Percentiles rank a stretch among this genome's conserved stretches.
Evolutionary conservation across 2,329 filamentous ascomycete species (phyloP).

Genomic region (Nigrograna mackinnonii): DNA sequence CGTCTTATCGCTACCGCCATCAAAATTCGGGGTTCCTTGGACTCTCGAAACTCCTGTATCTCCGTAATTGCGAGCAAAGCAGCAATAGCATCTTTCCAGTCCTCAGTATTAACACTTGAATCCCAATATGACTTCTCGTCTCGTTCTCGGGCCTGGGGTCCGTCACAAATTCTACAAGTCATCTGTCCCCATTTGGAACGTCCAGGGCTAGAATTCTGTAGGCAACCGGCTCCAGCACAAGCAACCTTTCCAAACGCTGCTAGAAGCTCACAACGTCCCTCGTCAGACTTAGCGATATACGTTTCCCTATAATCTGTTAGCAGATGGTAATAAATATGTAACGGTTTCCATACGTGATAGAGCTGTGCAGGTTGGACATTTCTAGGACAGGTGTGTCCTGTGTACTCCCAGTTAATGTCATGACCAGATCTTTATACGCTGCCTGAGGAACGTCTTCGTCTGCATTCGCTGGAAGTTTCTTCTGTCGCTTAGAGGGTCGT

Average conservation of each 20-base stretch:
- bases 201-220: conserved; percentile 9
- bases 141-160: conserved; percentile 1
- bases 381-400: conserved; percentile 22
- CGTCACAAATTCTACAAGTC: conserved; percentile 31
- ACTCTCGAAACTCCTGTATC: conserved; percentile 30
- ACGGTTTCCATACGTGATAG: conserved; percentile 24
- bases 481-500: conserved; percentile 34
- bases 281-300: conserved; percentile 21
- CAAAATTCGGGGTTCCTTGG: conserved; percentile 29
- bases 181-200: conserved; percentile 4
- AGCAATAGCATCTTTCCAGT: conserved; percentile 37
- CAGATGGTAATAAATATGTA: not conserved
- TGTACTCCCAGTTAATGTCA: conserved; percentile 24
- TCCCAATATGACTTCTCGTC: conserved; percentile 26
- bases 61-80: conserved; percentile 32
- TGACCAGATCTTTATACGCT: conserved; percentile 23
- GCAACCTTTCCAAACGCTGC: conserved; percentile 32
- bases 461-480: conserved; percentile 16
- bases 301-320: conserved; percentile 23
- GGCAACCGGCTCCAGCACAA: conserved; percentile 33
- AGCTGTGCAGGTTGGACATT: conserved; percentile 25
- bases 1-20: conserved; percentile 59
- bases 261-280: conserved; percentile 25
- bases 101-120: conserved; percentile 14
- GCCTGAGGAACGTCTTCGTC: conserved; percentile 13